Conservation (phyloP, 306 rosid genomes). For the Datisca glomerata region DNA sequence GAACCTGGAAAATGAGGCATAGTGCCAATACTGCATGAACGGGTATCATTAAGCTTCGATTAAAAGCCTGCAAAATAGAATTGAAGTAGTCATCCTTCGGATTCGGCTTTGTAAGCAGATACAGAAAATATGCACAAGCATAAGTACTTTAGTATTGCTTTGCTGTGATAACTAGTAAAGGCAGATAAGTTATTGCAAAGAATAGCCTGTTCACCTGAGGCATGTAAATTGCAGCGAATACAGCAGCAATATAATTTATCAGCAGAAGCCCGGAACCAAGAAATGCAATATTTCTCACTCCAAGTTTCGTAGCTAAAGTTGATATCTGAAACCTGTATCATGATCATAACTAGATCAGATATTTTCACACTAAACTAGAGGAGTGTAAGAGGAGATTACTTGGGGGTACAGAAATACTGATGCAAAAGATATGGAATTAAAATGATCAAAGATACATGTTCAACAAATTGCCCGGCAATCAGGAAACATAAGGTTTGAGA, state of each 20-base stretch:
- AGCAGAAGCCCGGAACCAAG: slow-evolving; percentile 92
- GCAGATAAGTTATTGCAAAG: too few relatives aligned
- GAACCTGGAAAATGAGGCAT: slow-evolving; percentile 74
- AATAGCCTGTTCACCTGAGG: slow-evolving; percentile 48
- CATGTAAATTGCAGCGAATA: slow-evolving; percentile 56
- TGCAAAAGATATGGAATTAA: neutral
- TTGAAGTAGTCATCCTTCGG: neutral
- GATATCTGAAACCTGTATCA: slow-evolving; percentile 74
- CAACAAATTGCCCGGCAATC: neutral
- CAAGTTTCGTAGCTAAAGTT: slow-evolving; percentile 87
- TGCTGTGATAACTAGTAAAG: too few relatives aligned
- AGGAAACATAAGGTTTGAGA: neutral
- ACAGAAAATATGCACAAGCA: slow-evolving; percentile 2
- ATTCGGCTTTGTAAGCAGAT: too few relatives aligned
- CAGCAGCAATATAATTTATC: slow-evolving; percentile 60
- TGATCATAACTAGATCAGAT: neutral
- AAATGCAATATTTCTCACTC: slow-evolving; percentile 77
- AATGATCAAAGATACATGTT: neutral
- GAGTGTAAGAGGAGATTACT: neutral
- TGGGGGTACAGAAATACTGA: too few relatives aligned
- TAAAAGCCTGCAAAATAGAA: slow-evolving; percentile 63
- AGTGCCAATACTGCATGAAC: slow-evolving; percentile 52
- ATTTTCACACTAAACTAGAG: neutral
- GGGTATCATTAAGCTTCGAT: slow-evolving; percentile 65
- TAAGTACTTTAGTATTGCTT: too few relatives aligned